Evolutionary conservation across 176 grass and related monocot genomes (phyloP), one percentile per base, ranked within the genome.

Genomic region (Pontederia paniculata): DNA sequence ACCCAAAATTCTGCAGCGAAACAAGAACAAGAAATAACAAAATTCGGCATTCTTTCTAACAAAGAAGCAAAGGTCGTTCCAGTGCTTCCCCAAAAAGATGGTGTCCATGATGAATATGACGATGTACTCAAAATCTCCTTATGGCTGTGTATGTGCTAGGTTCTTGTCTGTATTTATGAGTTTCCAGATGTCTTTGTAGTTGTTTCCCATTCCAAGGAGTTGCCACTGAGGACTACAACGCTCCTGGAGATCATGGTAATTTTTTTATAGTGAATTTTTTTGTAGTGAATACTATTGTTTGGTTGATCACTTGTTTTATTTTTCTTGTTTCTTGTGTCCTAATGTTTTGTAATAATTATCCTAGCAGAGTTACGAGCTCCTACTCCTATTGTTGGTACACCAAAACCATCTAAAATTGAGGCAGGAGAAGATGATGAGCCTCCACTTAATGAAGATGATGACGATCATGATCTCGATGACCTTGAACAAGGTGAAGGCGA

Each of bases 91-190:
- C 81, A 89, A 55, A 1, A 44, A 50, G 86, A 89, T 62, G 86
- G 86, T 56, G 61, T 81, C 59, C 68, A 88, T 56, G 86, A 89
- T 66, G 86, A 89, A n/a, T 81, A 89, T 61, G 83, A 88, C 42
- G 85, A 89, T 75, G 86, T 89, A 89, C 69, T 63, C 12, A 71
- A 62, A 54, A 84, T 22, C 48, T 68, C 48, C 2, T 11, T 12
- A 59, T 74, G 23, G 9, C 0, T 74, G 44, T 55, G 65, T 55
- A 47, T 66, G 37, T 31, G 52, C 64, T 52, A 9, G 9, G 1
- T 21, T 50, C 71, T 12, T 14, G 42, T 17, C 65, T 69, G 50
- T 23, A 60, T 44, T 16, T 9, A 61, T 31, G 71, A 44, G 52
- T 9, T 75, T 19, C 61, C 4, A 19, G 60, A 5, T 62, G 2